Evolutionary conservation across 176 grass and related monocot species (phyloP).

Genomic region (Ensete glaucum): DNA sequence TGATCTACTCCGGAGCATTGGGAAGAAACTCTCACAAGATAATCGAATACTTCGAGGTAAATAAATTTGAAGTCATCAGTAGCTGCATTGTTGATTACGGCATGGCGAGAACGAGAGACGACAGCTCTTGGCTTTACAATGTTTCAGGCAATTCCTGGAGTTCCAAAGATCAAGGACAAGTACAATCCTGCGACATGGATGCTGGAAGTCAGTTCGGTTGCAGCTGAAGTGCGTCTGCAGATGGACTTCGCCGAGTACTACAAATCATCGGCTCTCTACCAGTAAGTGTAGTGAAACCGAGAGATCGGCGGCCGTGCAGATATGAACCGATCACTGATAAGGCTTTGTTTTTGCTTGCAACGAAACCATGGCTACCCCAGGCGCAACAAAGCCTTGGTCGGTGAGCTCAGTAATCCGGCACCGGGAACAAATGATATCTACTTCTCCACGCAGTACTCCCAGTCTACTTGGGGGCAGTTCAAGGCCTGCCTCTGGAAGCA

Average conservation of each 20-base stretch:
- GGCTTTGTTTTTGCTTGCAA: slow-evolving; percentile 22
- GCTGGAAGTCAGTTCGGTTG: slow-evolving; percentile 54
- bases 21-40: slow-evolving; percentile 56
- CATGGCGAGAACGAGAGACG: neutral
- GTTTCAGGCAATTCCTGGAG: slow-evolving; percentile 45
- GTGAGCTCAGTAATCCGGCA: slow-evolving; percentile 53
- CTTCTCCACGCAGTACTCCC: slow-evolving; percentile 50
- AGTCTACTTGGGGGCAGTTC: slow-evolving; percentile 43
- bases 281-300: slow-evolving; percentile 39
- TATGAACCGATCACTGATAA: neutral
- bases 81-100: too few species aligned
- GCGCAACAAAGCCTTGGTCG: slow-evolving; percentile 51
- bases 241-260: slow-evolving; percentile 62
- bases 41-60: slow-evolving; percentile 66
- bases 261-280: slow-evolving; percentile 44
- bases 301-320: neutral
- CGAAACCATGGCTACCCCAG: slow-evolving; percentile 25
- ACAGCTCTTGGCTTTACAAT: neutral
- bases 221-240: slow-evolving; percentile 44
- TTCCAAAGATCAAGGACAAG: slow-evolving; percentile 56
- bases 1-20: slow-evolving; percentile 70
- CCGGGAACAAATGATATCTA: slow-evolving; percentile 55
- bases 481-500: slow-evolving; percentile 74
- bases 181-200: slow-evolving; percentile 91
- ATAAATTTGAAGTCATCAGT: too few species aligned